Evolutionary conservation across 208 protist genomes (phyloP).

Genomic region (Leishmania turanica): DNA sequence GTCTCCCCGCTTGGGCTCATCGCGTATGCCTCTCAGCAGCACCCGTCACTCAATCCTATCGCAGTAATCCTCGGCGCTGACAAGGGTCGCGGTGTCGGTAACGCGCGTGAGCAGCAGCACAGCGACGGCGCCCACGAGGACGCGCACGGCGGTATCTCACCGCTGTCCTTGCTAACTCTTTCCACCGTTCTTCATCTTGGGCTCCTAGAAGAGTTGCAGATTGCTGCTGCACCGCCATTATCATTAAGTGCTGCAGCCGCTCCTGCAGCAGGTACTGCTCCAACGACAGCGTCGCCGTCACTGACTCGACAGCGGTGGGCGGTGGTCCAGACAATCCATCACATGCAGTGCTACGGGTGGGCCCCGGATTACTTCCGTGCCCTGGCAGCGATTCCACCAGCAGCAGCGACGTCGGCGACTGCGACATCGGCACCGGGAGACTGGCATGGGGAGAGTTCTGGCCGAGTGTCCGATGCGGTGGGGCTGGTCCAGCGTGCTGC

Average conservation of each 20-base stretch:
- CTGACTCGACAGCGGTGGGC: conserved; percentile 5
- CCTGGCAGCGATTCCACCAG: neutral
- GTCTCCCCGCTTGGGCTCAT: neutral
- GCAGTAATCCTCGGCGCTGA: conserved; percentile 7
- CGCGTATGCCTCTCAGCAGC: conserved; percentile 1
- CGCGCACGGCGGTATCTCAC: neutral
- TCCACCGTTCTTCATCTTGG: conserved; percentile 21
- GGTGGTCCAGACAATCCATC: conserved; percentile 8
- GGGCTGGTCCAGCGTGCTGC: conserved; percentile 5
- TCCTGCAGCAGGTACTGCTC: neutral
- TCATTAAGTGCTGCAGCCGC: neutral
- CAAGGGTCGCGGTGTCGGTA: neutral
- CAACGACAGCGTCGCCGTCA: neutral
- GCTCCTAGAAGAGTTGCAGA: conserved; percentile 3
- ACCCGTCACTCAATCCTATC: neutral
- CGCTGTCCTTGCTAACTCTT: conserved; percentile 5
- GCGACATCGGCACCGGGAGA: neutral
- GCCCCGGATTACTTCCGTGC: conserved; percentile 15
- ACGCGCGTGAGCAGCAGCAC: neutral
- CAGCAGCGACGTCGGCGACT: neutral
- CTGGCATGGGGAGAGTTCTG: neutral
- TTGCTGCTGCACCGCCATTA: neutral
- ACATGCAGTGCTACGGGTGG: conserved; percentile 14
- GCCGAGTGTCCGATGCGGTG: neutral
- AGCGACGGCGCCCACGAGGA: neutral